Evolutionary conservation across 257 asterid species (phyloP).

Genomic region (Paulownia fortunei): DNA sequence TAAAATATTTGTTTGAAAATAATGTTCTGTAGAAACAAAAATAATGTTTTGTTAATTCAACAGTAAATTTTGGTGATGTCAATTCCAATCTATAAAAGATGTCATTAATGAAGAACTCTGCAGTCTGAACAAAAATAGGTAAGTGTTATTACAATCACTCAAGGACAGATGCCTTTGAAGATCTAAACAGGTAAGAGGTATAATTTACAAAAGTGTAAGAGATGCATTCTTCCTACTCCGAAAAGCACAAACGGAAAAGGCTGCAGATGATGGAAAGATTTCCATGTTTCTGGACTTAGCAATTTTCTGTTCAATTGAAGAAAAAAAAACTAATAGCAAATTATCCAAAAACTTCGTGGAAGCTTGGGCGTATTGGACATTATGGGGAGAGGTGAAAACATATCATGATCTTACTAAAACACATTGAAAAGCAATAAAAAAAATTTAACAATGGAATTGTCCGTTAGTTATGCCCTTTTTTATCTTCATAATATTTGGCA

Average conservation of each 20-base stretch:
- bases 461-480: neutral
- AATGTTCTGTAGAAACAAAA: neutral
- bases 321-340: slow-evolving; percentile 7
- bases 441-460: neutral
- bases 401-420: neutral
- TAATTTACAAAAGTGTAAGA: neutral
- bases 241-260: neutral
- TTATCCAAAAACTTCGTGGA: neutral
- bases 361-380: neutral
- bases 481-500: neutral
- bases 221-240: neutral
- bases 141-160: neutral
- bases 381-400: neutral
- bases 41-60: no score
- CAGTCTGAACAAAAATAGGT: neutral
- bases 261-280: neutral
- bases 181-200: slow-evolving; percentile 3
- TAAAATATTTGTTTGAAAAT: neutral
- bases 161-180: neutral
- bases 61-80: neutral
- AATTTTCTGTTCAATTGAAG: neutral
- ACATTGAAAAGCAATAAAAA: neutral
- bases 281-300: neutral
- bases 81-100: neutral
- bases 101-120: neutral